Evolutionary conservation across 345 rosid species (phyloP).

Genomic region (Eutrema japonicum): DNA sequence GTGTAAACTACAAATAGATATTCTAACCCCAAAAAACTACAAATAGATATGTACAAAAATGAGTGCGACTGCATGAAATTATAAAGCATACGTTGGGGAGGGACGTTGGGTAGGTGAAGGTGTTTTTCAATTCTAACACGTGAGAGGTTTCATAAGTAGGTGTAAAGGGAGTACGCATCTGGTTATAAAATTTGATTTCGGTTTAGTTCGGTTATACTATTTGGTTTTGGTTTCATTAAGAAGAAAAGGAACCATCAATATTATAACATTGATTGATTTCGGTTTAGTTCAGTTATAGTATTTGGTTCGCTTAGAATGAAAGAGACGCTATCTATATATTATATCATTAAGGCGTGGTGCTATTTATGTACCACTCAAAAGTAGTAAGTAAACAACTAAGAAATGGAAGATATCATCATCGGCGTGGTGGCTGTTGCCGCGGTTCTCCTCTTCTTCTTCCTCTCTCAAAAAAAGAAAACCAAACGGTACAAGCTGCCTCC

Average conservation of each 20-base stretch:
- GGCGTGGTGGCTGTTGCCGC: slow-evolving; percentile 21
- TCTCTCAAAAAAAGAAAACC: slow-evolving; percentile 32
- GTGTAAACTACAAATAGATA: slow-evolving; percentile 16
- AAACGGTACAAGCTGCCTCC: slow-evolving; percentile 47
- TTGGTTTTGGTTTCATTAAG: slow-evolving; percentile 12
- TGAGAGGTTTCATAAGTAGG: slow-evolving; percentile 35
- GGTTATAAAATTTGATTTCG: no score
- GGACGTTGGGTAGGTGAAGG: slow-evolving; percentile 33
- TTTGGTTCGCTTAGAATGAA: no score
- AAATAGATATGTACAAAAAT: slow-evolving; percentile 19
- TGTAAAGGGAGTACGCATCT: no score
- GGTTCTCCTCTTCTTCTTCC: slow-evolving; percentile 33
- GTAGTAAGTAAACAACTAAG: not conserved
- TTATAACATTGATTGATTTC: no score
- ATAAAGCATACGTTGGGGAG: not conserved
- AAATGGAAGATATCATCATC: slow-evolving; percentile 35
- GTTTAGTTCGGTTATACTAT: no score
- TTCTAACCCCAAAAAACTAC: not conserved
- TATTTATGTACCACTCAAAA: slow-evolving; percentile 1
- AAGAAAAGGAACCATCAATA: not conserved
- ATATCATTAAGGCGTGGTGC: no score
- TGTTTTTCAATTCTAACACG: slow-evolving; percentile 21
- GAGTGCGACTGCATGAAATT: slow-evolving; percentile 1
- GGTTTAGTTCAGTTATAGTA: no score
- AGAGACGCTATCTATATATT: no score